Evolutionary conservation across 768 basidiomycete genomes (phyloP).

Genomic region (Leucogyrophana mollusca): DNA sequence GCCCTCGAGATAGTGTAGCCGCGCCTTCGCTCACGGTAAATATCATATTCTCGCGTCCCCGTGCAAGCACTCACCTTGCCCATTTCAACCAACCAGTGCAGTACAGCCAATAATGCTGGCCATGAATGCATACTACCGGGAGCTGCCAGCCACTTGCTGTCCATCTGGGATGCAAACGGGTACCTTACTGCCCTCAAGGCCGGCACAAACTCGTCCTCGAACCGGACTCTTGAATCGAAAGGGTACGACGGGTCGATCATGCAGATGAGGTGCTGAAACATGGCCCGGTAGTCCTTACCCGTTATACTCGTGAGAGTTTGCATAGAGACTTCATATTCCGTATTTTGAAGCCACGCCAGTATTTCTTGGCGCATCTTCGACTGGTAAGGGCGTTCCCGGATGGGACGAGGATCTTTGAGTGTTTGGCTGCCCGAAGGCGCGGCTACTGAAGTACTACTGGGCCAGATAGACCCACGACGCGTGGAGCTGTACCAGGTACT

Average conservation of each 20-base stretch:
- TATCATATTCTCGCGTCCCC: background rate
- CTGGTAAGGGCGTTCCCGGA: constrained; percentile 76
- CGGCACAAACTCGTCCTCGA: constrained; percentile 82
- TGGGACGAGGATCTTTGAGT: constrained; percentile 72
- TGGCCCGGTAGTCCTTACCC: constrained; percentile 80
- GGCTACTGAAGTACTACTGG: constrained; percentile 42
- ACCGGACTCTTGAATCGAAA: constrained; percentile 50
- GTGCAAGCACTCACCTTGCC: constrained; percentile 60
- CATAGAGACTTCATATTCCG: constrained; percentile 67
- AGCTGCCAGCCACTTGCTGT: constrained; percentile 83
- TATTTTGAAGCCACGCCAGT: constrained; percentile 59
- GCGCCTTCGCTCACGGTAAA: constrained; percentile 20
- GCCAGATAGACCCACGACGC: constrained; percentile 77
- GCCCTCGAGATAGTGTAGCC: constrained; percentile 52
- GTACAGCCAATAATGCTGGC: constrained; percentile 81
- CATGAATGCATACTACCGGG: constrained; percentile 92
- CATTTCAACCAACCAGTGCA: constrained; percentile 91
- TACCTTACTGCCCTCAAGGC: constrained; percentile 77
- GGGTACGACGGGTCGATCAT: constrained; percentile 71
- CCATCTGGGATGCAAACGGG: constrained; percentile 76
- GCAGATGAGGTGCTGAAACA: constrained; percentile 77
- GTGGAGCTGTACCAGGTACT: constrained; percentile 46
- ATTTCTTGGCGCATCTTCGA: constrained; percentile 77
- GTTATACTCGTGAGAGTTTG: constrained; percentile 76
- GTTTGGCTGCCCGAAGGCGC: constrained; percentile 54